Evolutionary conservation across 1,284 basidiomycete genomes (phyloP).

Genomic region (Cystobasidium slooffiae): DNA sequence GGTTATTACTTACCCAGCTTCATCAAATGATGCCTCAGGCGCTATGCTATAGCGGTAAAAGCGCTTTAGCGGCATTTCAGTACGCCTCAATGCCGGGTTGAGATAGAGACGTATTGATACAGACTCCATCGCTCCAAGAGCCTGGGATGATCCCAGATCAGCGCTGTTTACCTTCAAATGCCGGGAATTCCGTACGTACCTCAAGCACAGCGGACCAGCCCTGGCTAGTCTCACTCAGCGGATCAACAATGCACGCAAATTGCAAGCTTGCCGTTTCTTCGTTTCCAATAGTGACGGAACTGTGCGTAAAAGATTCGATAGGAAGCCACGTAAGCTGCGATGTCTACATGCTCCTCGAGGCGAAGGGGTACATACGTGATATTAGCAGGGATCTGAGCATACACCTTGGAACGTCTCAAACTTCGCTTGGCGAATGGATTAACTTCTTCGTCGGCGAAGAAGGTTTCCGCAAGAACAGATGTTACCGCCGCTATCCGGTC

Average conservation of each 20-base stretch:
- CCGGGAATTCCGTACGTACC: conserved; percentile 58
- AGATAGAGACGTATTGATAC: conserved; percentile 74
- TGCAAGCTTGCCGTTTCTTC: conserved; percentile 70
- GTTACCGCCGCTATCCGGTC: conserved; percentile 7
- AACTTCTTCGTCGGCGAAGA: conserved; percentile 71
- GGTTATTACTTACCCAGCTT: conserved; percentile 65
- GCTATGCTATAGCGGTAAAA: conserved; percentile 84
- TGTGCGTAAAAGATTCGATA: conserved; percentile 54
- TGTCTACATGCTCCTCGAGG: background rate
- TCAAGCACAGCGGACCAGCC: conserved; percentile 78
- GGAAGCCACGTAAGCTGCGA: too few relatives aligned
- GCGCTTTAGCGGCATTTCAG: conserved; percentile 84
- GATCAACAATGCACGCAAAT: conserved; percentile 78
- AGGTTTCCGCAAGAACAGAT: conserved; percentile 1
- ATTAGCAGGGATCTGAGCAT: conserved; percentile 65
- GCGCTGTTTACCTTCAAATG: too few relatives aligned
- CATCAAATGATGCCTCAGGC: conserved; percentile 68
- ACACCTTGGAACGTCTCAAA: conserved; percentile 62
- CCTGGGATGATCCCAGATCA: conserved; percentile 51
- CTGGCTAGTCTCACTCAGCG: conserved; percentile 81
- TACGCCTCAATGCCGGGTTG: conserved; percentile 67
- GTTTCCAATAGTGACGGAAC: conserved; percentile 72
- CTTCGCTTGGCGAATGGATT: conserved; percentile 58
- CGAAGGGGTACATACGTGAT: conserved; percentile 65
- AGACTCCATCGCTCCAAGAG: conserved; percentile 58